Evolutionary conservation across 2,329 filamentous ascomycete genomes (phyloP), one percentile per base, ranked within the genome.

Genomic region (Leptodontidium sp.): DNA sequence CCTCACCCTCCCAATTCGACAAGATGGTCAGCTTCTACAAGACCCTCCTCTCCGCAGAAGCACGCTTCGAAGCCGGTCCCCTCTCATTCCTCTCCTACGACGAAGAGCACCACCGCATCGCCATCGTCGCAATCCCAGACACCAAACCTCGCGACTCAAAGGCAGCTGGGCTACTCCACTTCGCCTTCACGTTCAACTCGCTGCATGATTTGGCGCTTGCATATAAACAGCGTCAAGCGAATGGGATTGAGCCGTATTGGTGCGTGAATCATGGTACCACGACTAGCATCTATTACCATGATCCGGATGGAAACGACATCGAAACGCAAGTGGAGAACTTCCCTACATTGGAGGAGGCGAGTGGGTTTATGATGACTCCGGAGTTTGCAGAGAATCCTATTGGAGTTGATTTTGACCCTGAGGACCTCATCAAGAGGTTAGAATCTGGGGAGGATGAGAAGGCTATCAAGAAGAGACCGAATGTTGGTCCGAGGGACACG

Each of bases 311-410:
- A 26, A 66, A 66, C 24, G 64, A 66, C 43, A 45, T 66, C 11
- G 64, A 66, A 45, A 66, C 64, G 38, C 55, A 61, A n/a, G 64
- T 66, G 15, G 64, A 66, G 12, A 61, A 53, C n/a, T 61, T 66
- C 35, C 53, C 55, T 29, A 66, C 29, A 0, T 9, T 17, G 26
- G 64, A 66, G 12, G 55, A 61, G 43, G 55, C 55, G 26, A 32
- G 52, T 35, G 9, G 12, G 21, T 66, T n/a, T 21, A 61, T 66
- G 55, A 45, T 3, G n/a, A 43, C 21, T 61, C 1, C 7, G 12
- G 32, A 12, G 4, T 66, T 66, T 45, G 43, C 55, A 1, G 55
- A 61, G 53, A 66, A 66, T 53, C 64, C 64, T 17, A 61, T 66
- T 61, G 64, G 64, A 1, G 45, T 49, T 59, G 64, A 66, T 40